Percentiles rank a stretch among this genome's conserved stretches.
Evolutionary conservation across 2,329 filamentous ascomycete genomes (phyloP).

Genomic region (Pseudogymnoascus sp.): DNA sequence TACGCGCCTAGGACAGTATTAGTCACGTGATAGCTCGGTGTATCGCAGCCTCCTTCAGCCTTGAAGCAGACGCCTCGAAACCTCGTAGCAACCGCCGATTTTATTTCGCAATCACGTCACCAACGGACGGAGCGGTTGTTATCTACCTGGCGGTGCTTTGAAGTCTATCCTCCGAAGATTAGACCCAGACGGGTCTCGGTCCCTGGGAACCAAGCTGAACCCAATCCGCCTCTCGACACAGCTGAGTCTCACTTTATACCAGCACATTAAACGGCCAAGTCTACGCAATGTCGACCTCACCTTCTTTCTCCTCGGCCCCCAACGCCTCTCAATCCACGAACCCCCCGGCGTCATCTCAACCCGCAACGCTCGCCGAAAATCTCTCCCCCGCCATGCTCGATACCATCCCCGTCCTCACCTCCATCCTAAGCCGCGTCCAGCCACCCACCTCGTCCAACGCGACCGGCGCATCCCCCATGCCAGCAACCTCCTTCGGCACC

Average conservation of each 20-base stretch:
- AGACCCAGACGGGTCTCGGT: neutral
- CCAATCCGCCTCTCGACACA: neutral
- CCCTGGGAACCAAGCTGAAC: neutral
- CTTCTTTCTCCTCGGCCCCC: slow-evolving; percentile 12
- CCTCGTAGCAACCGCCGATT: too few species aligned
- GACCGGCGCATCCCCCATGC: slow-evolving; percentile 16
- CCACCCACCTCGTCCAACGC: slow-evolving; percentile 34
- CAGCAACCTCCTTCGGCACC: slow-evolving; percentile 23
- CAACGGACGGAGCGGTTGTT: neutral
- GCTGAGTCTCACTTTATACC: neutral
- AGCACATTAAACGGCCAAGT: neutral
- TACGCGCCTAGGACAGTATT: neutral
- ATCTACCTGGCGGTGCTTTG: neutral
- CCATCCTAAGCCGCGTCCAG: slow-evolving; percentile 67
- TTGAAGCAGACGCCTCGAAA: too few species aligned
- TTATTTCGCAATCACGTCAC: neutral
- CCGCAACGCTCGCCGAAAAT: slow-evolving; percentile 41
- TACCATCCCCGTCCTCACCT: slow-evolving; percentile 71
- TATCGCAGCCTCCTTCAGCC: too few species aligned
- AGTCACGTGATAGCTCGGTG: neutral
- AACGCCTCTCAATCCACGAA: slow-evolving; percentile 13
- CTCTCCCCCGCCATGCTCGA: slow-evolving; percentile 79
- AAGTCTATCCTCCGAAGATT: neutral
- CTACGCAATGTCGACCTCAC: slow-evolving; percentile 19
- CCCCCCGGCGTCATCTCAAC: slow-evolving; percentile 29